These are phyloP conservation scores for Helotiales sp. DNA, from an alignment of 2,329 filamentous ascomycete species.

Conservation along the genomic window DNA sequence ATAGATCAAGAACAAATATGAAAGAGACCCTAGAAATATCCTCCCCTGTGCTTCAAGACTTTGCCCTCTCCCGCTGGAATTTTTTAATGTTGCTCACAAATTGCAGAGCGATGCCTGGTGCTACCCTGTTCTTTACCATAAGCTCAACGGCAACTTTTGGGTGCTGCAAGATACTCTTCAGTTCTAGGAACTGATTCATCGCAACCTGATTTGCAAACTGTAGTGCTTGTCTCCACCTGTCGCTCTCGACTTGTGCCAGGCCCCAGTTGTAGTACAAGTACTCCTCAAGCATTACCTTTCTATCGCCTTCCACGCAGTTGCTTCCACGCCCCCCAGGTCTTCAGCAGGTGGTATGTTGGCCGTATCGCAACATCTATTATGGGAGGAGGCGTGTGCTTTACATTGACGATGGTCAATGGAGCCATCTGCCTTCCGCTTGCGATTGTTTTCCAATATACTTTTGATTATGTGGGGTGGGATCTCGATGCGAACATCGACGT, in stretches of 20 bases:
- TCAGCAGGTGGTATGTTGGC: constrained; percentile 11
- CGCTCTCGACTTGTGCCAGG: too few species aligned
- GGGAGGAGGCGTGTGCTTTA: constrained; percentile 18
- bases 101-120: constrained; percentile 36
- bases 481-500: constrained; percentile 31
- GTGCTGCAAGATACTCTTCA: constrained; percentile 23
- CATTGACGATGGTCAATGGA: constrained; percentile 23
- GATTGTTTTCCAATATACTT: constrained; percentile 33
- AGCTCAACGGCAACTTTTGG: constrained; percentile 23
- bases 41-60: constrained; percentile 23
- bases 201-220: constrained; percentile 28
- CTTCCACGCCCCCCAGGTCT: constrained; percentile 25
- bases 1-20: constrained; percentile 5
- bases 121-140: constrained; percentile 28
- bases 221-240: constrained; percentile 25
- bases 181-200: constrained; percentile 28
- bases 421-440: constrained; percentile 33
- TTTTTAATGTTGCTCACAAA: constrained; percentile 43
- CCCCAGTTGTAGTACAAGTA: constrained; percentile 29
- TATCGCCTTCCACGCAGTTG: constrained; percentile 32
- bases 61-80: constrained; percentile 17
- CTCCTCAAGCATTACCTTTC: constrained; percentile 26
- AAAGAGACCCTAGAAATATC: constrained; percentile 11
- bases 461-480: constrained; percentile 33
- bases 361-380: constrained; percentile 13